A percentile compares a stretch with the other conserved stretches of the same genome.
Evolutionary conservation across 164 flowering plant species (phyloP).

Genomic region (Sedum album): DNA sequence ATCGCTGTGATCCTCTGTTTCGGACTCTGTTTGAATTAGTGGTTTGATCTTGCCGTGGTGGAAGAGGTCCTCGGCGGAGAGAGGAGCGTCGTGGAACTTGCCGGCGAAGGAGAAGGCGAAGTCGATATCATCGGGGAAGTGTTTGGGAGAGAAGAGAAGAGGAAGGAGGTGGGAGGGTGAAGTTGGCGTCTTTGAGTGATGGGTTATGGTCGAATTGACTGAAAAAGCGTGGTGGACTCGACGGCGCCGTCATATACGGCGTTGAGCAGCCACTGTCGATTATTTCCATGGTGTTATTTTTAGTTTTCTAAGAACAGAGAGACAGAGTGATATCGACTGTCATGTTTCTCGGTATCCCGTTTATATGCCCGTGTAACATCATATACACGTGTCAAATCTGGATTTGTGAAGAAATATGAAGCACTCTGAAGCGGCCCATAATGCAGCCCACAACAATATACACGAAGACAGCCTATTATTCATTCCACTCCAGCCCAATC

Average conservation of each 20-base stretch:
- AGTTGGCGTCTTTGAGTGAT: conserved; percentile 3
- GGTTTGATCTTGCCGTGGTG: conserved; percentile 1
- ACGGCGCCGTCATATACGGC: neutral
- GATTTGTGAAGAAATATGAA: too few species aligned
- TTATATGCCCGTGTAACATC: too few species aligned
- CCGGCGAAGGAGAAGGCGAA: neutral
- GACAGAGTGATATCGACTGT: too few species aligned
- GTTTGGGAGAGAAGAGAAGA: neutral
- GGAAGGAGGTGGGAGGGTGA: neutral
- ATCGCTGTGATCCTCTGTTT: neutral
- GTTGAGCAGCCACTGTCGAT: conserved; percentile 3
- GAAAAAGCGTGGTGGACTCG: neutral
- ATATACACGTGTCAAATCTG: too few species aligned
- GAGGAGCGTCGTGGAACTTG: neutral
- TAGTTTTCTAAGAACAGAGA: too few species aligned
- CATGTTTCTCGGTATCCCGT: too few species aligned
- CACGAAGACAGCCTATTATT: too few species aligned
- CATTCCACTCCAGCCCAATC: too few species aligned
- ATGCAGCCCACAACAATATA: too few species aligned
- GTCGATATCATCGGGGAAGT: neutral
- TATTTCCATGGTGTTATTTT: conserved; percentile 3
- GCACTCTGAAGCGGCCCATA: too few species aligned
- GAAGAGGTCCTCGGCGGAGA: conserved; percentile 3
- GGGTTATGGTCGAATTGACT: neutral
- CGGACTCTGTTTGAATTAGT: neutral